These are phyloP conservation scores for Yarrowia keelungensis DNA, from an alignment of 805 yeast species.

Conservation along the genomic window DNA sequence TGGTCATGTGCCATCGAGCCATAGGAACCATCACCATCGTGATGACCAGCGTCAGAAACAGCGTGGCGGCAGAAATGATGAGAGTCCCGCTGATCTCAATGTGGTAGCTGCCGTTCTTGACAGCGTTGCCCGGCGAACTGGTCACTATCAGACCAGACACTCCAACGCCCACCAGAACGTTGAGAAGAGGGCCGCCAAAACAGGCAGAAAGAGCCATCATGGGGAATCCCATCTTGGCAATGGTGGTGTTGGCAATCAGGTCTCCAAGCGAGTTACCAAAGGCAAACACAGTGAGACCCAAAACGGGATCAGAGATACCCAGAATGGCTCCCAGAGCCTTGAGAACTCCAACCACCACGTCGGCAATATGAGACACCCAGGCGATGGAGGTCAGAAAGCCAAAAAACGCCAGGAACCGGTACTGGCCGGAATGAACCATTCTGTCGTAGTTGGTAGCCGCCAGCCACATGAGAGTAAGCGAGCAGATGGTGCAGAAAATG, in stretches of 20 bases:
- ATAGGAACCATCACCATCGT: slow-evolving; percentile 53
- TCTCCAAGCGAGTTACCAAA: slow-evolving; percentile 94
- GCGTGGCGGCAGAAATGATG: slow-evolving; percentile 54
- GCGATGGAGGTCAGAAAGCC: slow-evolving; percentile 74
- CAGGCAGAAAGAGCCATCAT: slow-evolving; percentile 95
- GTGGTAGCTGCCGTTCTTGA: slow-evolving; percentile 42
- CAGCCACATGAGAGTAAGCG: slow-evolving; percentile 14
- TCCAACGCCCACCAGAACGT: slow-evolving; percentile 81
- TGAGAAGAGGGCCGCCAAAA: slow-evolving; percentile 88
- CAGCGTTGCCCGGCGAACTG: slow-evolving; percentile 39
- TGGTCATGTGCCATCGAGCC: slow-evolving; percentile 54
- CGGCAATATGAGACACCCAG: slow-evolving; percentile 74
- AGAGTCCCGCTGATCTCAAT: slow-evolving; percentile 53
- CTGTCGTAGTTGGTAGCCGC: slow-evolving; percentile 30
- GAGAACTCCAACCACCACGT: slow-evolving; percentile 70
- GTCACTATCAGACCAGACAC: slow-evolving; percentile 66
- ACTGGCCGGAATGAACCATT: slow-evolving; percentile 33
- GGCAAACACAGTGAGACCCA: slow-evolving; percentile 89
- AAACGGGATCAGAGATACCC: slow-evolving; percentile 72
- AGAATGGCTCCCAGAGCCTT: slow-evolving; percentile 66
- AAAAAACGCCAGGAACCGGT: slow-evolving; percentile 43
- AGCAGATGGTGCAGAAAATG: slow-evolving; percentile 39
- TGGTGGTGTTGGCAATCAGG: slow-evolving; percentile 78
- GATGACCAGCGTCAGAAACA: slow-evolving; percentile 53
- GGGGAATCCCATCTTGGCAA: slow-evolving; percentile 82